A percentile compares a stretch with the other conserved stretches of the same genome.
phyloP scores from a whole-genome alignment of 805 yeast species.

The Myxozyma sirexii region DNA sequence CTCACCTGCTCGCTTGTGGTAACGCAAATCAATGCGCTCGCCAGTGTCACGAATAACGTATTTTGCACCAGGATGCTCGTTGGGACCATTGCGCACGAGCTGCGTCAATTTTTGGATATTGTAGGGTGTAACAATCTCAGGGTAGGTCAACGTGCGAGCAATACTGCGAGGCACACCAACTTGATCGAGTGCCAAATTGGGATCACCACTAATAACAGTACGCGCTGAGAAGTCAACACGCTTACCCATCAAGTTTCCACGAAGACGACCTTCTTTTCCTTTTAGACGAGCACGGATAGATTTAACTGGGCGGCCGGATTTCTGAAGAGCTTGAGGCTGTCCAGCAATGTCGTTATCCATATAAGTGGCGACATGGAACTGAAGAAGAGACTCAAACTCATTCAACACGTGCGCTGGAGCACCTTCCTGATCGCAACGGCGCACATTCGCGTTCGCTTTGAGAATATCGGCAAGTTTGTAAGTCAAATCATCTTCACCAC shows the following conservation, averaged over 20 bases:
- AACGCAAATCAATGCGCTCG: constrained; percentile 95
- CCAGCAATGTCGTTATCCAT: constrained; percentile 99
- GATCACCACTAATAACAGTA: constrained; percentile 99
- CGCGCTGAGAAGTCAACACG: constrained; percentile 99
- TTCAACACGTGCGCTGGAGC: constrained; percentile 98
- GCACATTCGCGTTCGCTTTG: constrained; percentile 97
- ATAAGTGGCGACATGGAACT: constrained; percentile 97
- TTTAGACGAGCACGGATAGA: constrained; percentile 98
- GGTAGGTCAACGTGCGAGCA: constrained; percentile 93
- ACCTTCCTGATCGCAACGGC: constrained; percentile 95
- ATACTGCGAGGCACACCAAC: constrained; percentile 98
- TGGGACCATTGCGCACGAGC: constrained; percentile 95
- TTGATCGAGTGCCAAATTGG: constrained; percentile 94
- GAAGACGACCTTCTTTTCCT: constrained; percentile 98
- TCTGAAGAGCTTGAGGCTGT: constrained; percentile 98
- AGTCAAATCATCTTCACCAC: constrained; percentile 99
- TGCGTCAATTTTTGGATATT: constrained; percentile 92
- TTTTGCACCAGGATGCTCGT: constrained; percentile 99
- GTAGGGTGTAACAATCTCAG: constrained; percentile 97
- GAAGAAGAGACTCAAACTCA: constrained; percentile 92
- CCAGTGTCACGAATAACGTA: constrained; percentile 98
- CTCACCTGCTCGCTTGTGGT: constrained; percentile 98
- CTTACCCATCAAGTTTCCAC: constrained; percentile 99
- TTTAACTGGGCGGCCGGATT: constrained; percentile 97
- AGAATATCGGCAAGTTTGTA: constrained; percentile 95